Base-by-base conservation (phyloP, 352 stramenopile genomes). In the Pythium dissimile region DNA sequence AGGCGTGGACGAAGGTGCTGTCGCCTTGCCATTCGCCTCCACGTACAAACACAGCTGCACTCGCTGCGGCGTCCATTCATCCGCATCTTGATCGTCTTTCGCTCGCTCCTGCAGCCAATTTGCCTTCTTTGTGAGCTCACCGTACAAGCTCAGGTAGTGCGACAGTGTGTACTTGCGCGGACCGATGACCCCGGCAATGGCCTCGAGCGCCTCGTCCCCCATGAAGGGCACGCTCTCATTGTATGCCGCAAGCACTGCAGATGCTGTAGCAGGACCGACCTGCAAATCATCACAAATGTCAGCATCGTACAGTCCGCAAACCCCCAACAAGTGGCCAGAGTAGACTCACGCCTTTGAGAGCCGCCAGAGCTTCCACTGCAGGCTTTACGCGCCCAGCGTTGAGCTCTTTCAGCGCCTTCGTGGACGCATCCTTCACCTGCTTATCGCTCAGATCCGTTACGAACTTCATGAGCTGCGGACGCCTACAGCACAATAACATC, bases 181-280 rank as follows among this genome's bases (percentile, higher is more conserved):
- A 15, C 80, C 80, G 42, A 93, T 93, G 34, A 80, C 62, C 3
- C 77, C 58, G 6, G 80, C 77, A 31, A 91, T 66, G 1, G 83
- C 83, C 27, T 93, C 81, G 20, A 91, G 66, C 15, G 80, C 83
- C 65, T 93, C 83, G 48, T 93, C 83, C 20, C 67, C 77, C 83
- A 93, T 93, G 56, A 93, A 91, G 18, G 83, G 80, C 15, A 86
- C 72, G 2, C 64, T 73, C 8, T 60, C 58, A 45, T 93, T 77
- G 57, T 90, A 89, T 5, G 79, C 80, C 15, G 83, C 75, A 10
- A 93, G 59, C 45, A 93, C 69, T 15, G 80, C 83, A 1, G 80
- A 93, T 28, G 79, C 78, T 1, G 83, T 93, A 11, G 83, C 83
- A 1, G 80, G 83, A n/a, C 83, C 83, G 23, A 93, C 74, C 83